Base-by-base conservation (phyloP, 83 land plant species). In the Diphasiastrum complanatum region DNA sequence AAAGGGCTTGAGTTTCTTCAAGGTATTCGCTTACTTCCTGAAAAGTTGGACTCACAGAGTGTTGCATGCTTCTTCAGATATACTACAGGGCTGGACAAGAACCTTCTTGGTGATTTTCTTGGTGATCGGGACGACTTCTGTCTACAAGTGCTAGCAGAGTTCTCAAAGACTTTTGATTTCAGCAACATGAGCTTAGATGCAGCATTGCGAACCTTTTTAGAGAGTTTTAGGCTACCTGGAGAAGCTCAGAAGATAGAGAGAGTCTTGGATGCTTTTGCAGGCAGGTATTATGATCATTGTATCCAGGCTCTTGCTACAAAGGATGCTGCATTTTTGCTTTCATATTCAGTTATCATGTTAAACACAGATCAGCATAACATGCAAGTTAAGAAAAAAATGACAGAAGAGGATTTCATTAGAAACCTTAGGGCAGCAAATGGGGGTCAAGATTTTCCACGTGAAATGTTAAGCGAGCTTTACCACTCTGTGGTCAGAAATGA, bases 301-400 rank as follows among this genome's bases (percentile, higher is more conserved):
- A 57, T 76, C 19, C 73, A 85, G 5, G 62, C 84, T 3, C 79
- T 89, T 55, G 93, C 66, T n/a, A 75, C 59, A 63, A 89, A 89
- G 55, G 99, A 95, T 66, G 79, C 82, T 5, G 99, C 83, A 10
- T 75, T 76, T 28, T 74, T 89, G 27, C 72, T 95, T 11, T 77
- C 90, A 33, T 95, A 95, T 51, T 89, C 99, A 1, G 63, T 89
- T n/a, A 95, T 95, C 63, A 74, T 95, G 82, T 85, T 95, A 31
- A 95, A 95, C 68, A 95, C 99, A 24, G 99, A 95, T 69, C 99
- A 77, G 61, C 99, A 95, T 60, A 95, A 89, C 47, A 76, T 78
- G 25, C 96, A 95, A 65, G 99, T 95, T 53, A 86, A 87, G 79
- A 95, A 76, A 61, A 95, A 89, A 69, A 95, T 95, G 99, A 84